phyloP scores from a whole-genome alignment of 805 yeast species.

The Tetrapisispora pingtungensis region DNA sequence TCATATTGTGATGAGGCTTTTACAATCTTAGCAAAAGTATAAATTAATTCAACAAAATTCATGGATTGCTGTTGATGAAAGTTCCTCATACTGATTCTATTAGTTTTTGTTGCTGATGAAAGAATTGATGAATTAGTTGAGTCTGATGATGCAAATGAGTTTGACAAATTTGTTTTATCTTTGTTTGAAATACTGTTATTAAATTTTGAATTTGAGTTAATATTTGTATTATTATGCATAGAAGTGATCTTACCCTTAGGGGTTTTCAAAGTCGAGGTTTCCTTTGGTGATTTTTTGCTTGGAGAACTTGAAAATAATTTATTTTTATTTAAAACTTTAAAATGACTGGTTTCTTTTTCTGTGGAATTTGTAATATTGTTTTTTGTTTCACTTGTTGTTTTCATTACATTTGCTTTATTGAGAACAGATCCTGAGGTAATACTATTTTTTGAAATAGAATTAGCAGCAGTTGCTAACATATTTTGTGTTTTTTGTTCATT shows the following conservation, averaged over 20 bases:
- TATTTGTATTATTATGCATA: not conserved
- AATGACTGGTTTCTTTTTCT: not conserved
- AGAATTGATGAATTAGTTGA: constrained; percentile 1
- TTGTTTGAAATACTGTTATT: not conserved
- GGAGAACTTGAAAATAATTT: constrained; percentile 1
- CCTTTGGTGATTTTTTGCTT: not conserved
- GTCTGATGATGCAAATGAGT: constrained; percentile 1
- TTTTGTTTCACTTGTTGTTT: constrained; percentile 7
- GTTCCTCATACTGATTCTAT: not conserved
- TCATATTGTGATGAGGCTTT: constrained; percentile 41
- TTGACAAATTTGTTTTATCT: not conserved
- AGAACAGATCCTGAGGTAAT: constrained; percentile 10
- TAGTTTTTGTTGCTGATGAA: not conserved
- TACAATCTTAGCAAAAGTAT: constrained; percentile 13
- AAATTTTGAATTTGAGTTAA: not conserved
- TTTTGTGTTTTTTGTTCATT: not conserved
- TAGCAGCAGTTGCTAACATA: not conserved
- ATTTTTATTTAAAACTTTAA: constrained; percentile 1
- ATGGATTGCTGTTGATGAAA: not conserved
- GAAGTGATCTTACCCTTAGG: not conserved
- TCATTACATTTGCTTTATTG: constrained; percentile 12
- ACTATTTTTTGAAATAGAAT: not conserved
- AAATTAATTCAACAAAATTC: constrained; percentile 8
- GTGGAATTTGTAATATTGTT: constrained; percentile 4
- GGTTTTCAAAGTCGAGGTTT: not conserved